Evolutionary conservation across 176 grass and related monocot species (phyloP), one percentile per base, ranked within the genome.

Genomic region (Eleusine indica): DNA sequence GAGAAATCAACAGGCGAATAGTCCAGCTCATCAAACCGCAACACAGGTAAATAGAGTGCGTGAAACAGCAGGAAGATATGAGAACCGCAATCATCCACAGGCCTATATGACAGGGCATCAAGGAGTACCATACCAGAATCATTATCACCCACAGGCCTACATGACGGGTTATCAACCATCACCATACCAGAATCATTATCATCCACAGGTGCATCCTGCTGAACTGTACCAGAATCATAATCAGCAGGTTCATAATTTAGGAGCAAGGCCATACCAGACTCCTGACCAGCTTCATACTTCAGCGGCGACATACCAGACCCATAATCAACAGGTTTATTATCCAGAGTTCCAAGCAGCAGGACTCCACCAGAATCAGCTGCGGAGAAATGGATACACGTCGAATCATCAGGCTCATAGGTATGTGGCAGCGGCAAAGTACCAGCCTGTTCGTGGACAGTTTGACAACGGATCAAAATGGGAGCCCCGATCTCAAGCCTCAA

Each of bases 391-490:
- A 58, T 82, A 82, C 30, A 32, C 62, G 13, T 16, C 67, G 0
- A 75, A n/a, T 49, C 60, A n/a, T 73, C 83, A 73, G 12, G 6
- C 48, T 42, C 75, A 65, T n/a, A 66, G 73, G 66, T 30, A 58
- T 48, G 37, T 56, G 38, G 57, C 12, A 14, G 46, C 65, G 54
- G 28, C 22, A 49, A 71, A 74, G 57, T 60, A 77, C 3, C 21
- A 67, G 73, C 83, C 83, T 49, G 88, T 78, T 77, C 78, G 56
- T 73, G 67, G 46, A 42, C 68, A 76, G 21, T 46, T 67, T 3
- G 41, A 79, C 11, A 79, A 78, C 21, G 73, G 67, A 54, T 74
- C 87, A 5, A 62, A 46, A 64, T 3, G 14, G 21, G 73, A 86
- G 46, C 60, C 47, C 1, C 47, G 47, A 1, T 78, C 67, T 17